Evolutionary conservation across 352 stramenopile genomes (phyloP).

Genomic region (Globisporangium canariense): DNA sequence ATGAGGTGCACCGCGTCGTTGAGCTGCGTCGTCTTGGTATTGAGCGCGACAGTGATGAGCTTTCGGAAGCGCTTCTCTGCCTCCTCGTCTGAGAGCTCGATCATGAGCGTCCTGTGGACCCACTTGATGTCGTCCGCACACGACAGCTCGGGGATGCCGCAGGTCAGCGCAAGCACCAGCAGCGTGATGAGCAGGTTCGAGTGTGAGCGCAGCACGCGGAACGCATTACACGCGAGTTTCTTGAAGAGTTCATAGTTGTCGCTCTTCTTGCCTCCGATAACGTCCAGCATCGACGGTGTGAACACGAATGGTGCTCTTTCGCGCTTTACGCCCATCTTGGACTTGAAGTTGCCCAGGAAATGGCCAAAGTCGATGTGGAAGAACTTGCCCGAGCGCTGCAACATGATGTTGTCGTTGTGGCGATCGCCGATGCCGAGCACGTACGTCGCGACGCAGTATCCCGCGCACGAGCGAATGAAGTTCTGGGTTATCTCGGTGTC

Average conservation of each 20-base stretch:
- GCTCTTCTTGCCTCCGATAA: conserved; percentile 78
- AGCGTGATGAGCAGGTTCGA: conserved; percentile 84
- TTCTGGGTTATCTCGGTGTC: conserved; percentile 75
- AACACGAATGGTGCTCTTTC: conserved; percentile 92
- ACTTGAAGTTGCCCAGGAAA: conserved; percentile 95
- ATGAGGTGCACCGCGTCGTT: conserved; percentile 87
- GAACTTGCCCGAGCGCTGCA: conserved; percentile 90
- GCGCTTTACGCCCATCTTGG: conserved; percentile 88
- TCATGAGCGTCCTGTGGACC: conserved; percentile 78
- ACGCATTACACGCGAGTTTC: conserved; percentile 58
- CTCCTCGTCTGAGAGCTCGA: conserved; percentile 64
- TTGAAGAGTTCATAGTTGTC: conserved; percentile 77
- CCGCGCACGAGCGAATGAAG: conserved; percentile 87
- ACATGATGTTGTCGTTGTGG: conserved; percentile 96
- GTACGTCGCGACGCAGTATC: conserved; percentile 93
- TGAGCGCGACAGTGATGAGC: conserved; percentile 72
- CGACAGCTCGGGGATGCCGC: conserved; percentile 77
- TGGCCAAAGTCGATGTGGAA: conserved; percentile 98
- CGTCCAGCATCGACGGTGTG: conserved; percentile 85
- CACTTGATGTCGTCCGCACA: conserved; percentile 69
- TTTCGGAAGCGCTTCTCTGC: conserved; percentile 62
- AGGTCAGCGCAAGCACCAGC: conserved; percentile 72
- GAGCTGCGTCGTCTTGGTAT: conserved; percentile 76
- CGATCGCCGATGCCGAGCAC: conserved; percentile 92
- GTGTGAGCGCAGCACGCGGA: conserved; percentile 65